phyloP scores from a whole-genome alignment of 192 early-diverging fungal genomes.

The Mycoemilia scoparia region DNA sequence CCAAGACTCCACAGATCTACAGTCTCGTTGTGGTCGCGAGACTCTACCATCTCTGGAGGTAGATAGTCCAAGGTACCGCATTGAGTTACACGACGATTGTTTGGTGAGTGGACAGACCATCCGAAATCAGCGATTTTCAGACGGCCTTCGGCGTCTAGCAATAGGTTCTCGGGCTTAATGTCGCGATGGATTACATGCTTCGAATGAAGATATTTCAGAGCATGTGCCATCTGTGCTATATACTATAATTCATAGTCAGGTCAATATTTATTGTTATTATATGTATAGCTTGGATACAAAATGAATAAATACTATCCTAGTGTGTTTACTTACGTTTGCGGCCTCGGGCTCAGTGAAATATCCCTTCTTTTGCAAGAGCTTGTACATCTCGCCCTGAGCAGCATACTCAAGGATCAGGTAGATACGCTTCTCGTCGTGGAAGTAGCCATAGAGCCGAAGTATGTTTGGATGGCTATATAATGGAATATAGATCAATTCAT shows the following conservation, averaged over 20 bases:
- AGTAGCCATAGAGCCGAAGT: constrained; percentile 85
- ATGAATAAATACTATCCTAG: too few relatives aligned
- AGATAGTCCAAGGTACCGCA: constrained; percentile 95
- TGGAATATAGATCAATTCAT: too few relatives aligned
- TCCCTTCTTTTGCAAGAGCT: constrained; percentile 45
- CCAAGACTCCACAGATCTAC: constrained; percentile 91
- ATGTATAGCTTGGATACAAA: not conserved
- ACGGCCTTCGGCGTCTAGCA: constrained; percentile 70
- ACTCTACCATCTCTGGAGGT: constrained; percentile 91
- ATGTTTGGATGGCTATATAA: constrained; percentile 93
- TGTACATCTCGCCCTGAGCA: constrained; percentile 84
- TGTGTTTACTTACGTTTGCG: too few relatives aligned
- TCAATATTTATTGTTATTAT: not conserved
- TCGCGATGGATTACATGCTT: constrained; percentile 91
- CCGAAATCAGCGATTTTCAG: constrained; percentile 96
- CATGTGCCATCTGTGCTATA: constrained; percentile 71
- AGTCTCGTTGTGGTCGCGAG: constrained; percentile 49
- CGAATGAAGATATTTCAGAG: constrained; percentile 68
- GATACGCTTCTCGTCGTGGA: constrained; percentile 82
- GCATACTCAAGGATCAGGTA: constrained; percentile 93
- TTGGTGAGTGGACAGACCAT: constrained; percentile 81
- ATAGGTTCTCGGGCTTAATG: constrained; percentile 90
- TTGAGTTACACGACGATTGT: constrained; percentile 60
- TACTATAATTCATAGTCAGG: too few relatives aligned
- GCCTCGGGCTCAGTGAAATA: constrained; percentile 58